Evolutionary conservation across 345 rosid species (phyloP).

Genomic region (Eucalyptus albens): DNA sequence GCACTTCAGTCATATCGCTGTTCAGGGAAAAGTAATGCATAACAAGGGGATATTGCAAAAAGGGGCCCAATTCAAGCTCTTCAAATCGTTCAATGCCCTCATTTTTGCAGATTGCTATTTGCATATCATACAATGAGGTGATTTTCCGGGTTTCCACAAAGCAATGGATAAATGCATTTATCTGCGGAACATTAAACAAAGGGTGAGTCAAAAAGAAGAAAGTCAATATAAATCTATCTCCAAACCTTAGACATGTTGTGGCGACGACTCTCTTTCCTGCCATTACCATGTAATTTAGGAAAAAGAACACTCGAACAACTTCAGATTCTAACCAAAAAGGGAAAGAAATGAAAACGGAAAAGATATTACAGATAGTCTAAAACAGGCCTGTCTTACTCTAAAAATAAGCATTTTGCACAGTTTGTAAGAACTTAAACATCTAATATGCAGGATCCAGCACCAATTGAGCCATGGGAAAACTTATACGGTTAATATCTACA

Average conservation of each 20-base stretch:
- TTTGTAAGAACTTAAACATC: background rate
- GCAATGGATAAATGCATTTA: background rate
- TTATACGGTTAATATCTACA: background rate
- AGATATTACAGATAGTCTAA: background rate
- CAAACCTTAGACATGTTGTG: background rate
- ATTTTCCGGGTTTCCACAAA: background rate
- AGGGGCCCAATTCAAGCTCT: background rate
- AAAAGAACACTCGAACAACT: background rate
- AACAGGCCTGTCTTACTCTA: background rate
- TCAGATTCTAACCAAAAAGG: background rate
- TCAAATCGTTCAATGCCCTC: background rate
- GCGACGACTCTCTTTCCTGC: background rate
- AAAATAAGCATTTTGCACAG: background rate
- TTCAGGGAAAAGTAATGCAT: constrained; percentile 46
- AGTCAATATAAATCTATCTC: background rate
- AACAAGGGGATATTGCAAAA: constrained; percentile 17
- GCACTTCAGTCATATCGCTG: constrained; percentile 21
- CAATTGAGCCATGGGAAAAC: background rate
- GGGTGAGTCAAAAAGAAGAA: background rate
- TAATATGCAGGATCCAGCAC: background rate
- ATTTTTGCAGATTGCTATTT: background rate
- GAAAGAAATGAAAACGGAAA: background rate
- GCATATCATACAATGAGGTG: background rate
- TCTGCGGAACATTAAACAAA: background rate
- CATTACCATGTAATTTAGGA: background rate